Evolutionary conservation across 2,329 filamentous ascomycete genomes (phyloP).

Genomic region (Colletotrichum paranaense): DNA sequence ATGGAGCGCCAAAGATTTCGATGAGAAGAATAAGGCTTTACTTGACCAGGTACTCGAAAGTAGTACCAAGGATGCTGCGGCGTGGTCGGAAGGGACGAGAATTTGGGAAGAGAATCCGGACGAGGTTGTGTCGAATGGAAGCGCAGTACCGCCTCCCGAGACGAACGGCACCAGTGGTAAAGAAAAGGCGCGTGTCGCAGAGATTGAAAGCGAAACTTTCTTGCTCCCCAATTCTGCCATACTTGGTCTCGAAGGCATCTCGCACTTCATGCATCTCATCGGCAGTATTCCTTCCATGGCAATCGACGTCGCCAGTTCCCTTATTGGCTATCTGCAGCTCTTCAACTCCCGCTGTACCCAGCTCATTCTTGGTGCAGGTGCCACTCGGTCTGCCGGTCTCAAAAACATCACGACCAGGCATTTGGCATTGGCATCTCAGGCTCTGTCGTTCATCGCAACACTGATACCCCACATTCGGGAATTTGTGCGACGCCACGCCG

Average conservation of each 20-base stretch:
- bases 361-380: slow-evolving; percentile 93
- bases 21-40: slow-evolving; percentile 67
- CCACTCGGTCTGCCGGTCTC: slow-evolving; percentile 86
- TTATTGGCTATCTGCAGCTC: slow-evolving; percentile 88
- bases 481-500: slow-evolving; percentile 83
- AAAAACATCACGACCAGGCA: slow-evolving; percentile 98
- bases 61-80: slow-evolving; percentile 76
- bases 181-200: slow-evolving; percentile 76
- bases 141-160: slow-evolving; percentile 48
- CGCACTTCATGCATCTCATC: slow-evolving; percentile 85
- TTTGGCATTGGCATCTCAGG: slow-evolving; percentile 89
- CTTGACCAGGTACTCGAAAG: slow-evolving; percentile 74
- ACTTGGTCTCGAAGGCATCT: slow-evolving; percentile 82
- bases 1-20: slow-evolving; percentile 84
- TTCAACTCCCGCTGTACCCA: slow-evolving; percentile 98
- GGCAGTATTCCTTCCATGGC: slow-evolving; percentile 91
- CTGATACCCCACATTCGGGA: slow-evolving; percentile 92
- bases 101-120: slow-evolving; percentile 59
- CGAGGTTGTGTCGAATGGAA: slow-evolving; percentile 28
- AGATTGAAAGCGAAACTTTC: slow-evolving; percentile 86
- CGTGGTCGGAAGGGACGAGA: slow-evolving; percentile 72
- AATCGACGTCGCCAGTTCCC: slow-evolving; percentile 79
- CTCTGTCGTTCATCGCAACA: slow-evolving; percentile 86
- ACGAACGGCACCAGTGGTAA: slow-evolving; percentile 63
- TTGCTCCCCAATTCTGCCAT: slow-evolving; percentile 87